Base-by-base conservation (phyloP, 768 basidiomycete genomes). In the Mycena albidolilacea region DNA sequence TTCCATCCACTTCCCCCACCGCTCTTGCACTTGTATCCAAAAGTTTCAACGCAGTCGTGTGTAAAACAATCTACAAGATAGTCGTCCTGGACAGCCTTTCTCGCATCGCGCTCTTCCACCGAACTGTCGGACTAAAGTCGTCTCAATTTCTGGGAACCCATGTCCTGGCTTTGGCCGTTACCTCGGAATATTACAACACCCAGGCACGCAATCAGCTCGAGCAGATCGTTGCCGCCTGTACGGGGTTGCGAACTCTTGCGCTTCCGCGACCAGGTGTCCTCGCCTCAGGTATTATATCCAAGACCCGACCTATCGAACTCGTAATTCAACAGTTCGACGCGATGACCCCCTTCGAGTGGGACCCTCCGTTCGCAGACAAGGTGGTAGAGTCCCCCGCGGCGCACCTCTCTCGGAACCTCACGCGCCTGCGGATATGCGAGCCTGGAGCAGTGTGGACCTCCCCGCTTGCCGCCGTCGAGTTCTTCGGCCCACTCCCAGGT, bases 371-470 rank as follows among this genome's bases (percentile, higher is more conserved):
- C 46, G 59, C 23, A 5, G n/a, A 55, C 4, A 64, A 37, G 0
- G n/a, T 54, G 6, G 21, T 41, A 9, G 65, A 37, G 8, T 19
- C 14, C 23, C 73, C 73, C 11, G 73, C 64, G 2, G 59, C 69
- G 1, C 65, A 64, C 46, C 35, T 74, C n/a, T 39, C 52, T 9
- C 35, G 35, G 19, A 60, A 41, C 10, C 50, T 74, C 38, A 73
- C 74, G 10, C 78, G 71, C 39, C 70, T 78, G 38, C 68, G 76
- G 14, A 69, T 79, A 37, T 75, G 70, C 50, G 77, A 78, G 62
- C 78, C 78, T 9, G 64, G 70, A 17, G 2, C 19, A 17, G 64
- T 48, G 37, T 77, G 75, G 72, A 71, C 73, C 67, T 76, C 77
- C 7, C 78, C 76, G 30, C 65, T 68, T 38, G 15, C 68, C 21